Percentiles rank a stretch among this genome's conserved stretches.
Conservation (phyloP, 2,329 filamentous ascomycete species). For the Alternaria ethzedia region DNA sequence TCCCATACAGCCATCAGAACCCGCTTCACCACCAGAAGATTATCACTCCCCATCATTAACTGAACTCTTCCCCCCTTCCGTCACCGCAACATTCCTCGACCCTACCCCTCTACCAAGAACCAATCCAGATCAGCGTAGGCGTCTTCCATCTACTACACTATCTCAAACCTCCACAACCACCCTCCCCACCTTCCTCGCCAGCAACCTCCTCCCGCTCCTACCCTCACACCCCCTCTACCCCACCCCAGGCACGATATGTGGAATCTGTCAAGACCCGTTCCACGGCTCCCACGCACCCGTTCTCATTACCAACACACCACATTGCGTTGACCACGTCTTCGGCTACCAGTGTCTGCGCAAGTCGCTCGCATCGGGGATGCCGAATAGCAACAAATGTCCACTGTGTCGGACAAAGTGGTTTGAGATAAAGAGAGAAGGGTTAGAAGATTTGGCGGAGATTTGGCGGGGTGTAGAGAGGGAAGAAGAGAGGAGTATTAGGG, state of each 20-base stretch:
- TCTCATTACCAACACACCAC: background rate
- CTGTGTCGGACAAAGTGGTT: background rate
- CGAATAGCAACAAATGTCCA: background rate
- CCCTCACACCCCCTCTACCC: background rate
- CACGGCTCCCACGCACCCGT: background rate
- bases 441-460: background rate
- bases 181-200: background rate
- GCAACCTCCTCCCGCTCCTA: background rate
- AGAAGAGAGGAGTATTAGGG: background rate
- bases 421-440: background rate
- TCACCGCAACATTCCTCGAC: background rate
- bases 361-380: background rate
- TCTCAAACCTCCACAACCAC: background rate
- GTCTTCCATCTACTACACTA: accelerated
- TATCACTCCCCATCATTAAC: background rate
- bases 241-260: background rate
- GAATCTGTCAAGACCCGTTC: background rate
- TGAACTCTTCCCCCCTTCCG: background rate
- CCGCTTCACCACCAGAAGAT: background rate
- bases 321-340: background rate
- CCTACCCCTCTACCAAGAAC: background rate
- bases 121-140: background rate
- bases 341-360: background rate
- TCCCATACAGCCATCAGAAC: background rate
- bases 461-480: background rate